A percentile compares a stretch with the other conserved stretches of the same genome.
Evolutionary conservation across 1,284 basidiomycete species (phyloP).

Genomic region (Sporisorium sorghi): DNA sequence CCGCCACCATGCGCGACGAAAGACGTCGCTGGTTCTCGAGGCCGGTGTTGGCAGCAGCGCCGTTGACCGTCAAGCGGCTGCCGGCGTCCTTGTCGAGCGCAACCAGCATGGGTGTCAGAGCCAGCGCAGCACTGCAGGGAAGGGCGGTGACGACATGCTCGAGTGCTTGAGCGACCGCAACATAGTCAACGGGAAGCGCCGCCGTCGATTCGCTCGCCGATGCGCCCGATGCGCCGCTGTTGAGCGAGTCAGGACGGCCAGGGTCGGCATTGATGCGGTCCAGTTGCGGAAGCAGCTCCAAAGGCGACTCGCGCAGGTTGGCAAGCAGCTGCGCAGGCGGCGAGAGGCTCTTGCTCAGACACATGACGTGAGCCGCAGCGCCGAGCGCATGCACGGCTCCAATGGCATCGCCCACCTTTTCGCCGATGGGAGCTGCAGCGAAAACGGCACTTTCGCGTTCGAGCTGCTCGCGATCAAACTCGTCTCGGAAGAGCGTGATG

Average conservation of each 20-base stretch:
- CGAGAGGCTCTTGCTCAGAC: conserved; percentile 58
- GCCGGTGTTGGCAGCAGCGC: conserved; percentile 33
- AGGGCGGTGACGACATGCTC: conserved; percentile 77
- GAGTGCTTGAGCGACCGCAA: conserved; percentile 79
- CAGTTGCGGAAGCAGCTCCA: conserved; percentile 71
- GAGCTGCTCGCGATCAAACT: conserved; percentile 44
- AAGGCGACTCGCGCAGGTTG: conserved; percentile 56
- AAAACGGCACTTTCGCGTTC: conserved; percentile 32
- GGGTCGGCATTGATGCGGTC: conserved; percentile 72
- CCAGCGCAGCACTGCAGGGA: conserved; percentile 80
- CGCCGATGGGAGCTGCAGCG: conserved; percentile 31
- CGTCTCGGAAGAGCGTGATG: conserved; percentile 52
- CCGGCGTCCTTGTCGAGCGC: conserved; percentile 77
- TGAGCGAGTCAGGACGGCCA: conserved; percentile 40
- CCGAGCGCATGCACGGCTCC: conserved; percentile 57
- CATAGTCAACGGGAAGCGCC: conserved; percentile 78
- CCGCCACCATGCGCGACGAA: conserved; percentile 77
- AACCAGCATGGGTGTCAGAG: conserved; percentile 85
- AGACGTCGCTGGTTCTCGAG: conserved; percentile 71
- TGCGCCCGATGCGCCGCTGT: conserved; percentile 16
- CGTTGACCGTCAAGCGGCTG: conserved; percentile 69
- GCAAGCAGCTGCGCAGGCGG: conserved; percentile 27
- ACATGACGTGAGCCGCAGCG: conserved; percentile 57
- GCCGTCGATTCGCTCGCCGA: conserved; percentile 39
- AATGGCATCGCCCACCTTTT: conserved; percentile 50